Conservation (phyloP, 176 grass and related monocot genomes). For the Cocos nucifera region DNA sequence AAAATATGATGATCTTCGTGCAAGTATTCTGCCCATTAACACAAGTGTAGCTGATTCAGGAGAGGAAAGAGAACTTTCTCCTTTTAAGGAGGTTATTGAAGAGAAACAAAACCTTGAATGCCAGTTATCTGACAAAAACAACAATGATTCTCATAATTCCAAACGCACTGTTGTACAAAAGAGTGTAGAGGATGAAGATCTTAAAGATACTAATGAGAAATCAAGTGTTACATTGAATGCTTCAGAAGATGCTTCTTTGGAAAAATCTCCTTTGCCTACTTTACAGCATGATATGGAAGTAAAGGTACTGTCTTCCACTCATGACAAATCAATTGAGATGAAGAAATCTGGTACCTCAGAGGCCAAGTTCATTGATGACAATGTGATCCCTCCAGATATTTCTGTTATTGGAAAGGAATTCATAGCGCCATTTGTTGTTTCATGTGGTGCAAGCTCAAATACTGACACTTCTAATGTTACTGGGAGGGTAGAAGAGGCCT, state of each 20-base stretch:
- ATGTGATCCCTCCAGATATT: neutral
- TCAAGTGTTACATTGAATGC: slow-evolving; percentile 22
- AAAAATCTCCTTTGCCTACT: slow-evolving; percentile 22
- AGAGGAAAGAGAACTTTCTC: slow-evolving; percentile 27
- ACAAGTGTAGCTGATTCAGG: slow-evolving; percentile 23
- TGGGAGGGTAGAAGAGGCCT: slow-evolving; percentile 14
- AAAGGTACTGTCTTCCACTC: slow-evolving; percentile 14
- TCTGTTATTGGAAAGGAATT: slow-evolving; percentile 21
- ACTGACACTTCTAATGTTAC: slow-evolving; percentile 24
- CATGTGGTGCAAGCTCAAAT: slow-evolving; percentile 11
- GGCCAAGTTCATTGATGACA: slow-evolving; percentile 19
- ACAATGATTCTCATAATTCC: slow-evolving; percentile 2
- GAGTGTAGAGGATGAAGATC: slow-evolving; percentile 15
- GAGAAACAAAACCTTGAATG: slow-evolving; percentile 27
- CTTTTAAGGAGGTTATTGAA: slow-evolving; percentile 24
- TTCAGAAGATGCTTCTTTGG: slow-evolving; percentile 21
- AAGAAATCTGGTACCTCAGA: slow-evolving; percentile 13
- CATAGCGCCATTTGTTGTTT: slow-evolving; percentile 14
- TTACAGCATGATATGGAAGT: slow-evolving; percentile 11
- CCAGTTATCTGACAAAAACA: slow-evolving; percentile 19
- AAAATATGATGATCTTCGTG: slow-evolving; percentile 21
- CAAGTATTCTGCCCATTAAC: slow-evolving; percentile 8
- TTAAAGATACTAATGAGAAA: slow-evolving; percentile 11
- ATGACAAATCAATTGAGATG: slow-evolving; percentile 23
- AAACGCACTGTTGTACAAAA: neutral